A percentile compares a stretch with the other conserved stretches of the same genome.
Conservation (phyloP, 495 filamentous ascomycete species). For the Daldinia vernicosa region DNA sequence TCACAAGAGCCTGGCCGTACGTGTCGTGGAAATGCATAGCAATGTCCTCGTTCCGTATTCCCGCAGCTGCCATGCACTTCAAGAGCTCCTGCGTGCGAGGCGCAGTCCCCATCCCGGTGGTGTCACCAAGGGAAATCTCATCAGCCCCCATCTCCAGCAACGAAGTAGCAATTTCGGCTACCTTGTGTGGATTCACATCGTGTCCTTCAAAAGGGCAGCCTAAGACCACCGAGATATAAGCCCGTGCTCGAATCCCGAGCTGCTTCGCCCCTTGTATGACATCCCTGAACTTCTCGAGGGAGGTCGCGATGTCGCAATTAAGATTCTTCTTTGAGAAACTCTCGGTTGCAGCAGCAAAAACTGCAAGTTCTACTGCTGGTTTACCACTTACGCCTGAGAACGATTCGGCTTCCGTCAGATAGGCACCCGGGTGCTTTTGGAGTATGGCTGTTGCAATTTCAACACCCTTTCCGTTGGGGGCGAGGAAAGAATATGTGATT, state of each 20-base stretch:
- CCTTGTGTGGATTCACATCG: conserved; percentile 76
- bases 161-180: conserved; percentile 82
- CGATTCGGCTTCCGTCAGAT: conserved; percentile 50
- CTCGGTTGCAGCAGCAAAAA: conserved; percentile 94
- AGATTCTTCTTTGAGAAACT: conserved; percentile 90
- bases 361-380: conserved; percentile 77
- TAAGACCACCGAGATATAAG: conserved; percentile 93
- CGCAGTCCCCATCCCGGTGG: conserved; percentile 95
- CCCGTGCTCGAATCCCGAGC: conserved; percentile 77
- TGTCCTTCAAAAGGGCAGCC: conserved; percentile 95
- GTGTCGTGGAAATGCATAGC: conserved; percentile 98
- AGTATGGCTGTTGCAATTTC: conserved; percentile 60
- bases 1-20: conserved; percentile 93
- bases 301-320: conserved; percentile 86
- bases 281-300: conserved; percentile 75
- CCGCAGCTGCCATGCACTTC: conserved; percentile 74
- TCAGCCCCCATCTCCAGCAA: conserved; percentile 95
- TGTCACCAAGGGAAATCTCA: conserved; percentile 93
- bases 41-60: conserved; percentile 79
- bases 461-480: conserved; percentile 87
- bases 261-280: conserved; percentile 80
- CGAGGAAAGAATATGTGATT: conserved; percentile 91
- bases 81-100: conserved; percentile 78
- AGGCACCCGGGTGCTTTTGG: conserved; percentile 49
- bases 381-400: conserved; percentile 42